Percentiles rank a stretch among this genome's conserved stretches.
These are phyloP conservation scores for Penicillium bialowiezense DNA, from an alignment of 495 filamentous ascomycete species.

Conservation along the genomic window DNA sequence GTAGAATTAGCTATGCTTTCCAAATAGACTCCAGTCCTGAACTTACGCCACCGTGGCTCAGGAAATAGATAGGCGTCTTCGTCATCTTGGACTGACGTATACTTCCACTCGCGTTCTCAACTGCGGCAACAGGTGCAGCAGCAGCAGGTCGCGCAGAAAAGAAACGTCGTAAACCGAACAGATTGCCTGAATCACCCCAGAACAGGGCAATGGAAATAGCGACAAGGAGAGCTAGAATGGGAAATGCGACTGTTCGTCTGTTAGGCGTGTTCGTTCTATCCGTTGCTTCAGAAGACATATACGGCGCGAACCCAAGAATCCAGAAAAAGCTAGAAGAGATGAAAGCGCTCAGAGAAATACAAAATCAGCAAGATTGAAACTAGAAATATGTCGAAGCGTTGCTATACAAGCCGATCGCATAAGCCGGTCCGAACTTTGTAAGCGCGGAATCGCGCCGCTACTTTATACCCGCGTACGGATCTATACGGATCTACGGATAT, in stretches of 20 bases:
- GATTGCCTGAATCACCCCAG: conserved; percentile 24
- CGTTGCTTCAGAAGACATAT: conserved; percentile 25
- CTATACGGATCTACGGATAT: conserved; percentile 11
- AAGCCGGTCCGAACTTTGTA: conserved; percentile 21
- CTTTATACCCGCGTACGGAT: too few relatives aligned
- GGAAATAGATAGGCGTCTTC: conserved; percentile 70
- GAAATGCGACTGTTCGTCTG: conserved; percentile 7
- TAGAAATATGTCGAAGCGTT: neutral
- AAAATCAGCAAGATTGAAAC: neutral
- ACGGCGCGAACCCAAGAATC: neutral
- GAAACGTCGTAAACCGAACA: conserved; percentile 31
- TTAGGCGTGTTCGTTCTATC: conserved; percentile 1
- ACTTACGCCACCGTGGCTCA: conserved; percentile 75
- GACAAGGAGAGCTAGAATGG: conserved; percentile 12
- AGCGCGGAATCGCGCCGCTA: conserved; percentile 30
- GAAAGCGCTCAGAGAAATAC: neutral
- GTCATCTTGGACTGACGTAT: conserved; percentile 16
- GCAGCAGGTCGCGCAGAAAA: conserved; percentile 16
- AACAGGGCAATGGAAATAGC: conserved; percentile 18
- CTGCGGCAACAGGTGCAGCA: neutral
- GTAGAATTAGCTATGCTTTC: neutral
- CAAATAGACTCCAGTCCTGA: neutral
- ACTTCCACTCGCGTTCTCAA: neutral
- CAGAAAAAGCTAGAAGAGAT: too few relatives aligned
- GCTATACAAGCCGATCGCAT: conserved; percentile 15